Conservation (phyloP, 169 alveolate species). For the Plasmodium vivax region DNA sequence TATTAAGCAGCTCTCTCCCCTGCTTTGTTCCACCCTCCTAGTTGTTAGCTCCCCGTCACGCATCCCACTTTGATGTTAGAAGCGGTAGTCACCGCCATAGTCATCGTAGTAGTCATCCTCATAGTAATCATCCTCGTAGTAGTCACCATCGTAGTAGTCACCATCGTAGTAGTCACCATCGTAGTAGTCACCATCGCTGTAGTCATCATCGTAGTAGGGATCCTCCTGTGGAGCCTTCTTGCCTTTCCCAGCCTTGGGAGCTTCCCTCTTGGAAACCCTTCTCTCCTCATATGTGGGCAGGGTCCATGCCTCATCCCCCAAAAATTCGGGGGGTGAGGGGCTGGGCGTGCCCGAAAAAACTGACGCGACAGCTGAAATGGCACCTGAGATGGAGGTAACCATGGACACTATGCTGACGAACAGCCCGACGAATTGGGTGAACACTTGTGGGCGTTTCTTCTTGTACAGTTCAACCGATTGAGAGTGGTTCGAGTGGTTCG, state of each 20-base stretch:
- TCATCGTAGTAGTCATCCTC: not conserved
- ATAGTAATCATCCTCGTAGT: not conserved
- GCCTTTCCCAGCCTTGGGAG: not conserved
- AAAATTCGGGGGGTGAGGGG: slow-evolving; percentile 65
- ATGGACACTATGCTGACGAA: not conserved
- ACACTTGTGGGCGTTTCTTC: slow-evolving; percentile 35
- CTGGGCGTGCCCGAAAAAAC: slow-evolving; percentile 5
- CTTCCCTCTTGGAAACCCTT: not conserved
- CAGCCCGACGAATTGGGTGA: slow-evolving; percentile 55
- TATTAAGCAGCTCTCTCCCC: not conserved
- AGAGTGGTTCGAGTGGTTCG: not conserved
- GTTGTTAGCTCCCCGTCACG: not conserved
- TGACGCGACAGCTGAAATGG: slow-evolving; percentile 60
- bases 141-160: not conserved
- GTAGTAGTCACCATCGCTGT: not conserved
- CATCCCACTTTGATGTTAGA: not conserved
- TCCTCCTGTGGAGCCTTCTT: not conserved
- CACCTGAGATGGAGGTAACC: slow-evolving; percentile 51
- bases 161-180: not conserved
- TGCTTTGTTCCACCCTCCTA: not conserved
- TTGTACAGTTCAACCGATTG: not conserved
- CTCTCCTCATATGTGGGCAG: slow-evolving; percentile 31
- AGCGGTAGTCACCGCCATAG: not conserved
- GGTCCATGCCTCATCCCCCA: slow-evolving; percentile 15
- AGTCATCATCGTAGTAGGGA: not conserved